Evolutionary conservation across 1,284 basidiomycete genomes (phyloP), one percentile per base, ranked within the genome.

Genomic region (Anthracocystis setariae): DNA sequence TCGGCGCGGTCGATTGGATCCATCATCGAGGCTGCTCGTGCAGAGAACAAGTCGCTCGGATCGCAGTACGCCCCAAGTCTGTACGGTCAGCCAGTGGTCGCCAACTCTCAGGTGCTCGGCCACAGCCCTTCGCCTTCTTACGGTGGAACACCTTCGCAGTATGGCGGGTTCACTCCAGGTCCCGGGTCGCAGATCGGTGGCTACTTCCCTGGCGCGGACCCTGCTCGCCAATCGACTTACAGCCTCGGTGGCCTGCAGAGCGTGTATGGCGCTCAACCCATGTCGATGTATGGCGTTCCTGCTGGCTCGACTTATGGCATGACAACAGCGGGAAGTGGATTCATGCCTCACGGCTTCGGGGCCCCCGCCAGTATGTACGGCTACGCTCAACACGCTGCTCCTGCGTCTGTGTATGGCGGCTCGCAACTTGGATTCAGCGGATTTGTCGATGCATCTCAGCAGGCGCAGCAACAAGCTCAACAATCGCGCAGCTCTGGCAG

Each of bases 231-330:
- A 20, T 75, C 72, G 40, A 70, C 61, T 13, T 76, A 73, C 46
- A 74, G 65, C 47, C 39, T 78, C 20, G 73, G 58, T 15, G 56
- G 55, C 18, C 32, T 55, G 45, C 50, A 29, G 23, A 63, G 58
- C 18, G 61, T 52, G 21, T 78, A 74, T 35, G 71, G 74, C 20
- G 73, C 62, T 37, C 71, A 71, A 42, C 37, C 70, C n/a, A 78
- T 77, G 74, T 73, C 67, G 24, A 77, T 74, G 74, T 76, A 74
- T 33, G 74, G 74, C 12, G 35, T 58, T 32, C 66, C 73, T 29
- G 21, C 61, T 1, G 44, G 59, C 18, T 54, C 72, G 42, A 54
- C 38, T 15, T 74, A 63, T 17, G 66, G 54, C 44, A 54, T 67
- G 57, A 63, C 62, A 0, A 51, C 55, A 4, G 51, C 40, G 1